Evolutionary conservation across 2,329 filamentous ascomycete species (phyloP).

Genomic region (Seiridium unicorne): DNA sequence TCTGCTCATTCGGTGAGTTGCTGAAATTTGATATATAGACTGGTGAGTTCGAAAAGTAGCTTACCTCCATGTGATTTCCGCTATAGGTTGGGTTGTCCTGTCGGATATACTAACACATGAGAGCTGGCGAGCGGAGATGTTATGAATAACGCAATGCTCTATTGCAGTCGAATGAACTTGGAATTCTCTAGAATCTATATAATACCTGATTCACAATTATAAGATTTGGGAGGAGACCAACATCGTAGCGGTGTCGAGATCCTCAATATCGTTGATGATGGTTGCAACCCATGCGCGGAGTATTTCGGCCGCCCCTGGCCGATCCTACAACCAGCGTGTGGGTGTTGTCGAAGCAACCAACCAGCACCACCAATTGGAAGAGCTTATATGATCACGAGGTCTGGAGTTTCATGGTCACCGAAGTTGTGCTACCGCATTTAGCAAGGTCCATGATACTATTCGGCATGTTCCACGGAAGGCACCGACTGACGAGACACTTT

Average conservation of each 20-base stretch:
- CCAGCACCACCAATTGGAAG: not conserved
- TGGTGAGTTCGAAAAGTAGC: not conserved
- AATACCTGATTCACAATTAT: no score
- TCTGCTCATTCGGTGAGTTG: slow-evolving; percentile 15
- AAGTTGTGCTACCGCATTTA: not conserved
- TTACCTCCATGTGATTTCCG: slow-evolving; percentile 16
- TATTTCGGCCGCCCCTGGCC: not conserved
- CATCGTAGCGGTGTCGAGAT: not conserved
- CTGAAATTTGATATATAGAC: not conserved
- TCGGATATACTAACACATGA: not conserved
- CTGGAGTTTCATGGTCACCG: not conserved
- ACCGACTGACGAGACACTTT: not conserved
- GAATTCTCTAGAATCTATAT: no score
- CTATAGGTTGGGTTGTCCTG: not conserved
- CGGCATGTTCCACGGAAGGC: no score
- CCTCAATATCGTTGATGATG: not conserved
- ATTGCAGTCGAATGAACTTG: no score
- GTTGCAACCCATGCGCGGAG: not conserved
- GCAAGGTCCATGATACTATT: no score
- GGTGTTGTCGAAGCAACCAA: slow-evolving; percentile 1
- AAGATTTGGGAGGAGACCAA: not conserved
- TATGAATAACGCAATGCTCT: no score
- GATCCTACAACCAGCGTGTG: not conserved
- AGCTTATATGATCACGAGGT: not conserved
- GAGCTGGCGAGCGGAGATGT: no score